Conservation (phyloP, 371 early-diverging fungal species). For the Mucor plumbeus region DNA sequence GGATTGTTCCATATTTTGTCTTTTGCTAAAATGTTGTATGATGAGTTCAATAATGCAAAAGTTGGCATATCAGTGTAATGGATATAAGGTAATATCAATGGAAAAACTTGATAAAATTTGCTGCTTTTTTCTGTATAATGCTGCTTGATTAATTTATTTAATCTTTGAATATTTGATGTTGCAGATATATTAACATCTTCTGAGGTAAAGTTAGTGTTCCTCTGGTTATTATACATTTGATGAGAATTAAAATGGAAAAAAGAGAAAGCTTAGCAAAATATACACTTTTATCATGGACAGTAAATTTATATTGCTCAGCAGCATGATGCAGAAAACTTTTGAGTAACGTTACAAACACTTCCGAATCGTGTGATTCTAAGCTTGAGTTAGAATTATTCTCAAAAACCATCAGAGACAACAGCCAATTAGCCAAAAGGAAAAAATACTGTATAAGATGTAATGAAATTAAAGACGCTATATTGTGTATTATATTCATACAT, state of each 20-base stretch:
- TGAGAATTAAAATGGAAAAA: background rate
- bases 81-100: conserved; percentile 11
- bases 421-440: too few relatives aligned
- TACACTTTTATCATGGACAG: background rate
- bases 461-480: too few relatives aligned
- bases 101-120: background rate
- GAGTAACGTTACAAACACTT: background rate
- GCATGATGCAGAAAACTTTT: background rate
- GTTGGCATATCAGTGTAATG: background rate
- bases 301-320: background rate
- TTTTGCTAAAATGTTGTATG: background rate
- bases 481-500: too few relatives aligned
- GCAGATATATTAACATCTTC: background rate
- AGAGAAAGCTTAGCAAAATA: background rate
- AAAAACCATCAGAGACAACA: too few relatives aligned
- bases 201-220: background rate
- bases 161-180: background rate
- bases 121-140: background rate
- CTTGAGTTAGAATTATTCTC: too few relatives aligned
- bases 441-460: too few relatives aligned
- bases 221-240: background rate
- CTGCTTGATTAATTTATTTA: background rate
- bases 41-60: conserved; percentile 3
- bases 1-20: conserved; percentile 6
- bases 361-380: too few relatives aligned